Evolutionary conservation across 2,329 filamentous ascomycete species (phyloP).

Genomic region (Metarhizium humberi): DNA sequence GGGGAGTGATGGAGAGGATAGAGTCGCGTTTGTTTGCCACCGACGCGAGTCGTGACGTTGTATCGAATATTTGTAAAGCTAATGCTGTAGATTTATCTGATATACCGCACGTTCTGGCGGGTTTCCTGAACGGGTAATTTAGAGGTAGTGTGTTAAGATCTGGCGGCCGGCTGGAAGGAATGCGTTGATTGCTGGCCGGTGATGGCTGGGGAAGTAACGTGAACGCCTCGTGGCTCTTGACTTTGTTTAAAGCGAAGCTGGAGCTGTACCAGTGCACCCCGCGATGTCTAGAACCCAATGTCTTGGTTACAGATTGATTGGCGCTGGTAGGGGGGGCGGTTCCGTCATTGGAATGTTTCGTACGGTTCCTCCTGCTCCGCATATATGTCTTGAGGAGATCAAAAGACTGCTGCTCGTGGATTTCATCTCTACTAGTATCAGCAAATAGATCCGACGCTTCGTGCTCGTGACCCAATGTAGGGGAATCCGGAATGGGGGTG

Average conservation of each 20-base stretch:
- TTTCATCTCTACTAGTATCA: background rate
- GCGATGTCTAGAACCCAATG: background rate
- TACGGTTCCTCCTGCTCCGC: background rate
- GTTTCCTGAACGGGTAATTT: background rate
- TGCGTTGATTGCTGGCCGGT: background rate
- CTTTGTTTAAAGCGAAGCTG: constrained; percentile 14
- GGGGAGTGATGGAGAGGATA: background rate
- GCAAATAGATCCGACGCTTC: background rate
- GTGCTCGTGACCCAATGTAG: constrained; percentile 3
- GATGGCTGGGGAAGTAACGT: constrained; percentile 12
- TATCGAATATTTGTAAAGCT: background rate
- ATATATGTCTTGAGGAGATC: background rate
- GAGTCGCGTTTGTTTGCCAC: background rate
- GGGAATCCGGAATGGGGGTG: constrained; percentile 2
- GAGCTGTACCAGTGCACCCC: constrained; percentile 5
- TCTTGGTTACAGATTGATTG: background rate
- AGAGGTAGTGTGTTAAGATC: background rate
- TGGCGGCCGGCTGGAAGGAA: background rate
- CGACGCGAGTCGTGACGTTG: background rate
- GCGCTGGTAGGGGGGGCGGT: background rate
- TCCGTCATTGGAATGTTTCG: background rate
- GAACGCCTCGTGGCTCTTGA: constrained; percentile 11
- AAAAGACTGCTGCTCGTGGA: background rate
- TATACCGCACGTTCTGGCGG: background rate
- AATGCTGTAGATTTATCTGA: background rate